Evolutionary conservation across 2,329 filamentous ascomycete species (phyloP).

Genomic region (Acarospora socialis): DNA sequence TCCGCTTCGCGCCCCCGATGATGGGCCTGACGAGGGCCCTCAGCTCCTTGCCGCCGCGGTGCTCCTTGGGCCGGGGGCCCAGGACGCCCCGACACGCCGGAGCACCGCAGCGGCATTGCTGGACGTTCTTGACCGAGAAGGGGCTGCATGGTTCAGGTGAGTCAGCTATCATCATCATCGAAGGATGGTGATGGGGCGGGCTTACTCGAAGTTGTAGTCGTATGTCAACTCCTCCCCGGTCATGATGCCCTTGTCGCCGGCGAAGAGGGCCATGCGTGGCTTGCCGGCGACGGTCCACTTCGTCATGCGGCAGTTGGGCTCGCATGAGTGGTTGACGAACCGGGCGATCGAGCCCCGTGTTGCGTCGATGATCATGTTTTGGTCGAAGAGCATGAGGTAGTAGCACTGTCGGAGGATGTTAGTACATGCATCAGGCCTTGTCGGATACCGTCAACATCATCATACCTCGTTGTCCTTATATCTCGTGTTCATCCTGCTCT

Average conservation of each 20-base stretch:
- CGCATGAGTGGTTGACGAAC: constrained; percentile 96
- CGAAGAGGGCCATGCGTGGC: constrained; percentile 92
- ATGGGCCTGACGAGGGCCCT: constrained; percentile 13
- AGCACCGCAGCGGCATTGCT: constrained; percentile 49
- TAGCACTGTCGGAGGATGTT: constrained; percentile 59
- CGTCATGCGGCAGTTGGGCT: constrained; percentile 93
- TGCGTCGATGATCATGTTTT: constrained; percentile 97
- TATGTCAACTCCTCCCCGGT: constrained; percentile 95
- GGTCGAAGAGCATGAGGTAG: constrained; percentile 96
- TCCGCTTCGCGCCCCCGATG: constrained; percentile 9
- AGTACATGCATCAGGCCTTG: too few relatives aligned
- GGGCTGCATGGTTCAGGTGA: constrained; percentile 23
- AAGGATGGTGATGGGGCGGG: constrained; percentile 7
- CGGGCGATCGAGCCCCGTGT: constrained; percentile 90
- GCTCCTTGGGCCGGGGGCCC: constrained; percentile 40
- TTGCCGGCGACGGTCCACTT: constrained; percentile 93
- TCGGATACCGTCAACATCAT: constrained; percentile 10
- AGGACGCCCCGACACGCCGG: constrained; percentile 47
- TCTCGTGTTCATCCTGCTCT: constrained; percentile 78
- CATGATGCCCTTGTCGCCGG: constrained; percentile 76
- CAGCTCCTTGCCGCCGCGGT: constrained; percentile 20
- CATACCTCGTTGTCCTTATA: constrained; percentile 88
- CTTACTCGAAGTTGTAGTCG: constrained; percentile 64
- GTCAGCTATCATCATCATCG: constrained; percentile 8
- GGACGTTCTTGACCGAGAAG: constrained; percentile 47